phyloP scores from a whole-genome alignment of 495 filamentous ascomycete genomes.

The Letharia lupina region DNA sequence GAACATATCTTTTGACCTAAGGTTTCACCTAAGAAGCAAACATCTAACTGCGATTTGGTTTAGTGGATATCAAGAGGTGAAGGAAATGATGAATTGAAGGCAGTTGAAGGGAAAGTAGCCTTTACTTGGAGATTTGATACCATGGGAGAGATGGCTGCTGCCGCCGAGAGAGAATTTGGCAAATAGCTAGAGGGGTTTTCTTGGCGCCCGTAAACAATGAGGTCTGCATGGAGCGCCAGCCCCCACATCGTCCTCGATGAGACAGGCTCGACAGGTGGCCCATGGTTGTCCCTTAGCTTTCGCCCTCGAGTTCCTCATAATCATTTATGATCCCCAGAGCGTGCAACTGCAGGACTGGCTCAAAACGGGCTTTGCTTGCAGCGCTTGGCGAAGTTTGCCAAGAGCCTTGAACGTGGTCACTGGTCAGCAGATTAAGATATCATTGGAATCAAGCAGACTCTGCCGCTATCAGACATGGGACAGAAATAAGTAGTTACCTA shows the following conservation, averaged over 20 bases:
- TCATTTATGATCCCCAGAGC: not conserved
- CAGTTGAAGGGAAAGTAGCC: slow-evolving; percentile 36
- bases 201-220: not conserved
- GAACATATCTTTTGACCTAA: not conserved
- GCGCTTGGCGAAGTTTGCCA: not conserved
- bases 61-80: slow-evolving; percentile 58
- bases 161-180: slow-evolving; percentile 43
- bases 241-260: not conserved
- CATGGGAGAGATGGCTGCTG: slow-evolving; percentile 63
- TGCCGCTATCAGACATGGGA: not conserved
- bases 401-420: not conserved
- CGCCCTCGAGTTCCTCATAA: not conserved
- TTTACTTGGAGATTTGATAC: slow-evolving; percentile 55
- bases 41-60: not conserved
- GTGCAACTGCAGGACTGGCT: not conserved
- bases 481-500: not conserved
- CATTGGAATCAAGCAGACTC: not conserved
- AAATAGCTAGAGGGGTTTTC: not conserved
- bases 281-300: too few relatives aligned
- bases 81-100: slow-evolving; percentile 33
- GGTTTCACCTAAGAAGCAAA: not conserved
- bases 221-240: not conserved
- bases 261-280: too few relatives aligned
- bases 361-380: not conserved
- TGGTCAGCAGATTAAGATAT: slow-evolving; percentile 3